phyloP scores from a whole-genome alignment of 1,139 yeast species.

The Yamadazyma epiphylla region DNA sequence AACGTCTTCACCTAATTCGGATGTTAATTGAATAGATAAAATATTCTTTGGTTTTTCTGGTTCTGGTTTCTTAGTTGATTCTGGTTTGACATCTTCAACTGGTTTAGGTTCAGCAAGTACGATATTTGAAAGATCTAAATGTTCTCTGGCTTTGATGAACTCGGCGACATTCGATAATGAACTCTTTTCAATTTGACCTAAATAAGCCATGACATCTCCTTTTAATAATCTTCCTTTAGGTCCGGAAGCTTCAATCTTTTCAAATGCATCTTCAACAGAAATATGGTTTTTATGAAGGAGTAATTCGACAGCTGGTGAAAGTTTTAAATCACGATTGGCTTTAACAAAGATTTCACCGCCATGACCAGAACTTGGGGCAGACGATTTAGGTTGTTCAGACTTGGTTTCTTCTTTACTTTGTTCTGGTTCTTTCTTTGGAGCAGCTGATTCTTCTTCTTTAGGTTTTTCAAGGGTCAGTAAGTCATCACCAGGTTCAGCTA shows the following conservation, averaged over 20 bases:
- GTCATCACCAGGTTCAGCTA: slow-evolving; percentile 89
- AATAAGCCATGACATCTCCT: slow-evolving; percentile 85
- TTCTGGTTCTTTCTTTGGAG: slow-evolving; percentile 13
- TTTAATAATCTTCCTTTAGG: slow-evolving; percentile 82
- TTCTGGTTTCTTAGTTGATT: slow-evolving; percentile 3
- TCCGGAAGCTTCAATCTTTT: slow-evolving; percentile 78
- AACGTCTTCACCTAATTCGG: slow-evolving; percentile 24
- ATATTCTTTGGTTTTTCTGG: slow-evolving; percentile 24
- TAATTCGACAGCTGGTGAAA: slow-evolving; percentile 78
- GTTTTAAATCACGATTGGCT: slow-evolving; percentile 62
- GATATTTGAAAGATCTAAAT: slow-evolving; percentile 75
- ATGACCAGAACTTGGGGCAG: slow-evolving; percentile 9
- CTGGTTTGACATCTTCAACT: slow-evolving; percentile 6
- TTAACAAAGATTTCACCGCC: slow-evolving; percentile 22
- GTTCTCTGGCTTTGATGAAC: slow-evolving; percentile 55
- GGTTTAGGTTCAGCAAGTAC: slow-evolving; percentile 41
- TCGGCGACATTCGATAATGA: slow-evolving; percentile 48
- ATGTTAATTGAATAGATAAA: slow-evolving; percentile 21
- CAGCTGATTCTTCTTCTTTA: slow-evolving; percentile 20
- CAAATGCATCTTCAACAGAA: slow-evolving; percentile 63
- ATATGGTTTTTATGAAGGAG: slow-evolving; percentile 61
- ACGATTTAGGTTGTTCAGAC: slow-evolving; percentile 12
- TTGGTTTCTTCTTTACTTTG: slow-evolving; percentile 10
- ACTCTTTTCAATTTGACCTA: slow-evolving; percentile 61
- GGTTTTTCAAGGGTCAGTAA: slow-evolving; percentile 63